These are phyloP conservation scores for Dichotomocladium elegans DNA, from an alignment of 371 early-diverging fungal species.

Conservation along the genomic window DNA sequence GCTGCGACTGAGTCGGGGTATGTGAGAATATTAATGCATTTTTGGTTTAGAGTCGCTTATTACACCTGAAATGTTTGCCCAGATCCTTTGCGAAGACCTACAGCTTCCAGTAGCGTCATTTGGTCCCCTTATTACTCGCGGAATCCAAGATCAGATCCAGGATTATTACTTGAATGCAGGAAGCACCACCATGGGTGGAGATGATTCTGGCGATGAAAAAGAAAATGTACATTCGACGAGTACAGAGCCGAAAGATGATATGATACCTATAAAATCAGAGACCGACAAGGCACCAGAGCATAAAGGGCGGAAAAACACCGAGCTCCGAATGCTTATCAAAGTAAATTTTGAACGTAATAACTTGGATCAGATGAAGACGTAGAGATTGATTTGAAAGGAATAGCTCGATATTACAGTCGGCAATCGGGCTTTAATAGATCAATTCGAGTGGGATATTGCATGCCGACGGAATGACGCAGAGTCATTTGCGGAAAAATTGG, in stretches of 20 bases:
- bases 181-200: conserved; percentile 16
- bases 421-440: conserved; percentile 77
- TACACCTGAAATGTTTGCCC: conserved; percentile 79
- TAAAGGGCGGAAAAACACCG: conserved; percentile 4
- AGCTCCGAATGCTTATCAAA: conserved; percentile 26
- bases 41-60: conserved; percentile 7
- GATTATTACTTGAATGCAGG: conserved; percentile 59
- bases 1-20: no score
- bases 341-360: not conserved
- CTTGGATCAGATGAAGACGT: no score
- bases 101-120: conserved; percentile 57
- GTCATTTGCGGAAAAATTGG: conserved; percentile 65
- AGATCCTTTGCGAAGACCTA: conserved; percentile 79
- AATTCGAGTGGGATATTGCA: conserved; percentile 91
- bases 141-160: conserved; percentile 75
- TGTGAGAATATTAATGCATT: not conserved
- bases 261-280: no score
- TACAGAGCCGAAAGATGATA: no score
- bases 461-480: conserved; percentile 74
- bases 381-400: not conserved
- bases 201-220: not conserved
- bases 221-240: not conserved
- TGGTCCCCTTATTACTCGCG: conserved; percentile 53
- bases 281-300: not conserved
- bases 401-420: conserved; percentile 50